phyloP scores from a whole-genome alignment of 1,284 basidiomycete genomes.

The Coniferiporia sulphurascens region DNA sequence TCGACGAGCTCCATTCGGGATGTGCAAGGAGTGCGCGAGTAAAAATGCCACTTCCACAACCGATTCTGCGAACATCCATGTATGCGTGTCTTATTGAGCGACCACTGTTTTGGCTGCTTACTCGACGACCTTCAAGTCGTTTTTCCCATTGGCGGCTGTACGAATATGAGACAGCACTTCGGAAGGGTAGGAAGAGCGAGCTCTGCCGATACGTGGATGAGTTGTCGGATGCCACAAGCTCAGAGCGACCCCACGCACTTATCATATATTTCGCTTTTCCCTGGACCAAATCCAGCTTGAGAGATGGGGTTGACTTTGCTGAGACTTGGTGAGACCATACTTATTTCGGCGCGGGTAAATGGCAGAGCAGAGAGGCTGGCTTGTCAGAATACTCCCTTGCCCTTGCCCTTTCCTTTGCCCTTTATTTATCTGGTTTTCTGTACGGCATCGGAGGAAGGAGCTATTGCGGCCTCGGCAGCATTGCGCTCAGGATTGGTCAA shows the following conservation, averaged over 20 bases:
- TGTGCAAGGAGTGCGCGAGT: conserved; percentile 68
- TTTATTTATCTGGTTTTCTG: too few relatives aligned
- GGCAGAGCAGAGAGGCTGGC: too few relatives aligned
- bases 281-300: conserved; percentile 24
- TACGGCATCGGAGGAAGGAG: too few relatives aligned
- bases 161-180: conserved; percentile 23
- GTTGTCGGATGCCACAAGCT: background rate
- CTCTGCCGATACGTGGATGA: conserved; percentile 11
- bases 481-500: too few relatives aligned
- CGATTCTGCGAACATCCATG: conserved; percentile 39
- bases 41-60: conserved; percentile 75
- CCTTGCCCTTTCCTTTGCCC: too few relatives aligned
- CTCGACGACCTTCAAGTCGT: conserved; percentile 25
- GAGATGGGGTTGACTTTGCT: conserved; percentile 23
- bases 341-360: too few relatives aligned
- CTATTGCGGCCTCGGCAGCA: too few relatives aligned
- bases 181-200: conserved; percentile 25
- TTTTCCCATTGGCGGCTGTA: conserved; percentile 12
- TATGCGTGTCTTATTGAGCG: background rate
- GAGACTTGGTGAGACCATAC: background rate
- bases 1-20: conserved; percentile 43
- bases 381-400: too few relatives aligned
- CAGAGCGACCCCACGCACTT: conserved; percentile 13
- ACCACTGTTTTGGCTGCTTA: conserved; percentile 11
- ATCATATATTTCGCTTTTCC: conserved; percentile 28